Conservation (phyloP, 2,329 filamentous ascomycete genomes). For the Dactylonectria macrodidyma region DNA sequence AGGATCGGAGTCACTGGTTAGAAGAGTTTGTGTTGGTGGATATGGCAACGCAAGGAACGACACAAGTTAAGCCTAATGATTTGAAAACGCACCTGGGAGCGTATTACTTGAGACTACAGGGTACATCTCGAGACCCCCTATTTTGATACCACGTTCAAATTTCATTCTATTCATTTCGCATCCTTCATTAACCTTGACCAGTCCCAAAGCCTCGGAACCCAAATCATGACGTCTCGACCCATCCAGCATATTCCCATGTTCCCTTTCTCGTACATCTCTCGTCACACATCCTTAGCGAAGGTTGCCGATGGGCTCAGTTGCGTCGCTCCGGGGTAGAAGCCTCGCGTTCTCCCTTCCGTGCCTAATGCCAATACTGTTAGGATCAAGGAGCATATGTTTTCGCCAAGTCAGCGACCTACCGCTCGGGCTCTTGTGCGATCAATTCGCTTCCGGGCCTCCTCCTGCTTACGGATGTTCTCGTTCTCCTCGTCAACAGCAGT, state of each 20-base stretch:
- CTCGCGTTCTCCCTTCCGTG: neutral
- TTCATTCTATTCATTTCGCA: neutral
- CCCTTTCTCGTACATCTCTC: neutral
- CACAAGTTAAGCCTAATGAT: neutral
- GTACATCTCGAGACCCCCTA: constrained; percentile 3
- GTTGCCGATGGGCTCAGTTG: neutral
- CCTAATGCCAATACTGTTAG: neutral
- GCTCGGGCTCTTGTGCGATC: constrained; percentile 25
- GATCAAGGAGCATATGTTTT: neutral
- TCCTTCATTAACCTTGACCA: neutral
- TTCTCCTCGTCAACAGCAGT: constrained; percentile 31
- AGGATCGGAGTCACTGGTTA: neutral
- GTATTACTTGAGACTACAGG: constrained; percentile 3
- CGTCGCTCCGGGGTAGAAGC: neutral
- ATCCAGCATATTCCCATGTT: constrained; percentile 5
- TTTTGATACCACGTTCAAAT: constrained; percentile 25
- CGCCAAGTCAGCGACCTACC: constrained; percentile 17
- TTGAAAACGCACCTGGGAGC: neutral
- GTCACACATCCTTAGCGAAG: neutral
- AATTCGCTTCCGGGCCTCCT: constrained; percentile 41
- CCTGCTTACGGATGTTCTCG: constrained; percentile 37
- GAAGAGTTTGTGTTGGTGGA: neutral
- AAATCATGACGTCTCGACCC: neutral
- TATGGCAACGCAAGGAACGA: neutral
- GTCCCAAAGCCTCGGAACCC: neutral